Percentiles rank a stretch among this genome's conserved stretches.
phyloP scores from a whole-genome alignment of 495 filamentous ascomycete species.

The Chaetomium tenue region DNA sequence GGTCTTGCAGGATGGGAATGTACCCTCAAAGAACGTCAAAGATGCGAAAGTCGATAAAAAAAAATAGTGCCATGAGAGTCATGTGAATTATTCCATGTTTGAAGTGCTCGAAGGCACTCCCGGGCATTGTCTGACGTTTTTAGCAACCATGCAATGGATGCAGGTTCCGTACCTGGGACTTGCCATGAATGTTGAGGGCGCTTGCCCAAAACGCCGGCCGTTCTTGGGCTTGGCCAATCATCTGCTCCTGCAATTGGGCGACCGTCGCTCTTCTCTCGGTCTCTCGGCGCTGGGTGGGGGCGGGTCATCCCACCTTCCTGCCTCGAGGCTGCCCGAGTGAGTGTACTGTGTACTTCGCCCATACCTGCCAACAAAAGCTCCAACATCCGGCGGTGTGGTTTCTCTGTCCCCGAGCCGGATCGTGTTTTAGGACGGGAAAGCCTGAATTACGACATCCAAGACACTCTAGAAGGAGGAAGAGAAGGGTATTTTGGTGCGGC shows the following conservation, averaged over 20 bases:
- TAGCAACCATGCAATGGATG: too few species aligned
- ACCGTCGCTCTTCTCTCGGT: slow-evolving; percentile 12
- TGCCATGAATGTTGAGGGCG: neutral
- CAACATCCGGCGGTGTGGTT: neutral
- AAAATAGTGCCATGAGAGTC: neutral
- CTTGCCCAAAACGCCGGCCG: slow-evolving; percentile 11
- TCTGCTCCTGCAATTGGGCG: neutral
- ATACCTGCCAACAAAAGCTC: too few species aligned
- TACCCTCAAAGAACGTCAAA: neutral
- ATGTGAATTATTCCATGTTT: neutral
- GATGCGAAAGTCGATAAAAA: neutral
- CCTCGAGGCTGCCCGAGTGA: neutral
- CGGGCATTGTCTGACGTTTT: too few species aligned
- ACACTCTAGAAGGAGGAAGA: neutral
- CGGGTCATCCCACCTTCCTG: slow-evolving; percentile 1
- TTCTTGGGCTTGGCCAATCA: neutral
- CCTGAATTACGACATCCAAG: neutral
- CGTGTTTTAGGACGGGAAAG: neutral
- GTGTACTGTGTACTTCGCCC: neutral
- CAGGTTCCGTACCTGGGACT: neutral
- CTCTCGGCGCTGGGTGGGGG: slow-evolving; percentile 24
- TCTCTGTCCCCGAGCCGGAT: neutral
- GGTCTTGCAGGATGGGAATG: neutral
- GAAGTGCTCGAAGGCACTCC: too few species aligned
- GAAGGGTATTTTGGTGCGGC: neutral